Evolutionary conservation across 2,329 filamentous ascomycete species (phyloP).

Genomic region (Chrysoporthe austroafricana): DNA sequence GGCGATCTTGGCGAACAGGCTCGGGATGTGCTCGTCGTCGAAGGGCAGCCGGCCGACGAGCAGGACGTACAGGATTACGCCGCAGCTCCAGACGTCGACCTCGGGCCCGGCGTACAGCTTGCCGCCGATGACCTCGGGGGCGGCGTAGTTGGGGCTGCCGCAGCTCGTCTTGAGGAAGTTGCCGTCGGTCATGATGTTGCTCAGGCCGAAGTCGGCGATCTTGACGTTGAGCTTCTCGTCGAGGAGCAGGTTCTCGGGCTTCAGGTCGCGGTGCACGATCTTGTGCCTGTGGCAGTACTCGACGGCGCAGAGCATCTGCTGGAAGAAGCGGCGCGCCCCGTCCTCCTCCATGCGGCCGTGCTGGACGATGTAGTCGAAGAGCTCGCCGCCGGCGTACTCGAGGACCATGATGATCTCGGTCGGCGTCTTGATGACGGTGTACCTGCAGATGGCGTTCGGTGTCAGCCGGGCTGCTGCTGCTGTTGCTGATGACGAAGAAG

Average conservation of each 20-base stretch:
- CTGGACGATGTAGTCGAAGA: constrained; percentile 98
- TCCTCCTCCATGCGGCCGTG: constrained; percentile 89
- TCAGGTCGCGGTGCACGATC: constrained; percentile 96
- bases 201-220: constrained; percentile 97
- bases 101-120: constrained; percentile 97
- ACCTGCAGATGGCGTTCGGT: constrained; percentile 53
- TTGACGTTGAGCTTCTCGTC: constrained; percentile 98
- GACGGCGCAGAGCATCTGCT: constrained; percentile 98
- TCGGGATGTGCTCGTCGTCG: constrained; percentile 97
- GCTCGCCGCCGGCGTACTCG: constrained; percentile 93
- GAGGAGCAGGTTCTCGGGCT: constrained; percentile 93
- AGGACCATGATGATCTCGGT: constrained; percentile 99
- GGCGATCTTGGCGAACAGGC: constrained; percentile 96
- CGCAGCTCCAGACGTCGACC: constrained; percentile 97
- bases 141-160: constrained; percentile 96
- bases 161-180: constrained; percentile 99
- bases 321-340: constrained; percentile 96
- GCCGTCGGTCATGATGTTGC: constrained; percentile 99
- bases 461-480: background rate
- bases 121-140: constrained; percentile 95
- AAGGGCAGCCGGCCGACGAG: constrained; percentile 86
- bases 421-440: constrained; percentile 93
- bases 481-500: too few relatives aligned
- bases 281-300: constrained; percentile 99
- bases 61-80: constrained; percentile 85